Percentiles rank a stretch among this genome's conserved stretches.
Conservation (phyloP, 257 asterid genomes). For the Paraleonurus japonicus region DNA sequence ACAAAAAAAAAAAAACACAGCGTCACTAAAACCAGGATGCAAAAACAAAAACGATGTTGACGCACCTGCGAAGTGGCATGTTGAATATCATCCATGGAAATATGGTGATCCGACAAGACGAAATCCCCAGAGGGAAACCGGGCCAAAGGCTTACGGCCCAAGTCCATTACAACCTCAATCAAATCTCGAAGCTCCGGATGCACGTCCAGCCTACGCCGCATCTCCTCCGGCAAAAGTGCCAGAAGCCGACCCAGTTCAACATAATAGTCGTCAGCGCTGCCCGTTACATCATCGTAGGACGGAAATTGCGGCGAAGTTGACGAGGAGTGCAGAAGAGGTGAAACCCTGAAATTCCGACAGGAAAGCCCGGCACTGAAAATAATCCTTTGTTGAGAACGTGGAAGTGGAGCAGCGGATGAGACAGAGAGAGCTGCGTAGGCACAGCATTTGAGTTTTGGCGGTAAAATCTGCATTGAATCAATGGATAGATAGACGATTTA, state of each 20-base stretch:
- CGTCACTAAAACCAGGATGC: background rate
- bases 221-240: conserved; percentile 75
- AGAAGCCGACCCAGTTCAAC: conserved; percentile 72
- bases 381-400: background rate
- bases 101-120: conserved; percentile 64
- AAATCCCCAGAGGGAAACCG: conserved; percentile 92
- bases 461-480: conserved; percentile 35
- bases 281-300: conserved; percentile 16
- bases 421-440: conserved; percentile 12
- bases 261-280: conserved; percentile 49
- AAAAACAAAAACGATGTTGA: background rate
- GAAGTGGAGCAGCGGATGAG: conserved; percentile 27
- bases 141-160: conserved; percentile 93
- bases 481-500: background rate
- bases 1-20: background rate
- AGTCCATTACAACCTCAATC: conserved; percentile 95
- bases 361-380: conserved; percentile 9
- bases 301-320: conserved; percentile 28
- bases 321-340: conserved; percentile 12
- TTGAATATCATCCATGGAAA: conserved; percentile 66
- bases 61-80: conserved; percentile 72
- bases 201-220: conserved; percentile 65
- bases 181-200: conserved; percentile 70
- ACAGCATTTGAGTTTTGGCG: conserved; percentile 41
- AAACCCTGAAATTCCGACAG: conserved; percentile 16